Base-by-base conservation (phyloP, 805 yeast genomes). In the Candida maltosa region DNA sequence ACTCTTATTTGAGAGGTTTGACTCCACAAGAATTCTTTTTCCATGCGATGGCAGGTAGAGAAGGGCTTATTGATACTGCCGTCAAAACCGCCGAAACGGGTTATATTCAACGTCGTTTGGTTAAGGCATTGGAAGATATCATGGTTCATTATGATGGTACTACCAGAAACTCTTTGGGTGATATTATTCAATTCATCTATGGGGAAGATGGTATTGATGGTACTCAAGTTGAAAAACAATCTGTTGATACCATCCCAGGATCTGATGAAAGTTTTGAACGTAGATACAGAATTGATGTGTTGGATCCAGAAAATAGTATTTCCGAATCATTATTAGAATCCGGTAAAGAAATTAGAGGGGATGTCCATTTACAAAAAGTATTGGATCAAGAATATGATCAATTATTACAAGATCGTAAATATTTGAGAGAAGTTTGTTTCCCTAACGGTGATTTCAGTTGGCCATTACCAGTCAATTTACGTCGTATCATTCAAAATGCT, bases 11-110 rank as follows among this genome's bases (percentile, higher is more conserved):
- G 57, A 81, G 97, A 71, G 99, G 99, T 25, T 74, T 93, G 54
- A 89, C 98, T 5, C 98, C 99, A 22, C 97, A 93, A 63, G 99
- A 93, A 62, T 93, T 93, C 62, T 89, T 93, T 61, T 93, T 93
- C 83, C 99, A 93, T 61, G 97, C 97, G 35, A 93, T 93, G 96
- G 97, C 98, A 56, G 99, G 99, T 72, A 87, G 99, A 76, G 99
- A 93, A 70, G 99, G 99, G 74, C 74, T 93, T 58, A 94, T 93
- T 60, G 99, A 93, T 75, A 93, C 99, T 37, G 99, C 99, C 11
- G 99, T 93, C 32, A 93, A 93, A 63, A 93, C 99, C 27, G 97
- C 99, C 2, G 97, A 91, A 67, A 89, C 97, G 18, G 97, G 97
- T 69, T 91, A 91, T 62, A 89, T 91, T 56, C 97, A 91, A 69